Conservation (phyloP, 1,139 yeast species). For the Debaryomycetaceae sp. region DNA sequence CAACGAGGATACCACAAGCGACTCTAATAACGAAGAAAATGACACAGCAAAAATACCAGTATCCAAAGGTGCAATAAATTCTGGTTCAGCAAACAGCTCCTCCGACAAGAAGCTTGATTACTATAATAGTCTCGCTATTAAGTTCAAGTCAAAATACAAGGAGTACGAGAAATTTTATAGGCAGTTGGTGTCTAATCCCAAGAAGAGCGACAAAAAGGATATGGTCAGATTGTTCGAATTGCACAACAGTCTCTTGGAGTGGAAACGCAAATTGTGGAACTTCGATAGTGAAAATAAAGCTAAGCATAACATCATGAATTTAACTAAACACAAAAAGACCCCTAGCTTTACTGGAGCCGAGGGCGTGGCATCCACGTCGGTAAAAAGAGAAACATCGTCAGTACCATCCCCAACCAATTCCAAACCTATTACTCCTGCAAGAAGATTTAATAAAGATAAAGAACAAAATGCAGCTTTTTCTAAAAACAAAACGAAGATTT, state of each 20-base stretch:
- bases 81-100: conserved; percentile 2
- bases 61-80: neutral
- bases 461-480: neutral
- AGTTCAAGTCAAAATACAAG: conserved; percentile 34
- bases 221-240: conserved; percentile 30
- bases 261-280: conserved; percentile 36
- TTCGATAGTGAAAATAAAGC: conserved; percentile 31
- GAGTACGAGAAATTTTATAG: conserved; percentile 37
- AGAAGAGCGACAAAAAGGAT: conserved; percentile 16
- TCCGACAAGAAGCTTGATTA: conserved; percentile 15
- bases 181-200: conserved; percentile 13
- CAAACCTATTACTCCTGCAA: neutral
- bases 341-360: conserved; percentile 1
- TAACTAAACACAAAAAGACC: conserved; percentile 32
- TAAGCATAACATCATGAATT: conserved; percentile 31
- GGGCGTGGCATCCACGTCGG: neutral
- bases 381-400: neutral
- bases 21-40: conserved; percentile 1
- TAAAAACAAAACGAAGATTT: neutral
- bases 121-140: conserved; percentile 28
- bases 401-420: neutral
- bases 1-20: conserved; percentile 10
- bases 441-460: neutral
- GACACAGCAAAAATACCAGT: neutral
- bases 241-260: conserved; percentile 31